A percentile compares a stretch with the other conserved stretches of the same genome.
Evolutionary conservation across 331 rosid species (phyloP).

Genomic region (Cucumis variabilis): DNA sequence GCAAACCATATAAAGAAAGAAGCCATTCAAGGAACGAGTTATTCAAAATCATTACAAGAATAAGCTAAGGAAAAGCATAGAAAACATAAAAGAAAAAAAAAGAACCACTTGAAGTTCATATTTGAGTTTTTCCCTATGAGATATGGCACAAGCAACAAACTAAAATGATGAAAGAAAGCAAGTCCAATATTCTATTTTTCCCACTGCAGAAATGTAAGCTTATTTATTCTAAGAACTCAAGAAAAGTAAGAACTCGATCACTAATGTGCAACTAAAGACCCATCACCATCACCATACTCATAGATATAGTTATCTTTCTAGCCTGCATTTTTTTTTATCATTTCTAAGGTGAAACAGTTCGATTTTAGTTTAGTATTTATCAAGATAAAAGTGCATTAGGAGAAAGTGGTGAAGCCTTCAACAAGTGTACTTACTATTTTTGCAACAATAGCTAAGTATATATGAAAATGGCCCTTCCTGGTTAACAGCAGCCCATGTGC

Average conservation of each 20-base stretch:
- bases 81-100: too few relatives aligned
- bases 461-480: conserved; percentile 90
- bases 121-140: too few relatives aligned
- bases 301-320: conserved; percentile 40
- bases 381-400: background rate
- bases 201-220: too few relatives aligned
- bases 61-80: background rate
- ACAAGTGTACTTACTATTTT: conserved; percentile 60
- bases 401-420: conserved; percentile 10
- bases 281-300: conserved; percentile 52
- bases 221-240: too few relatives aligned
- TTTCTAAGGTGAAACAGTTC: conserved; percentile 22
- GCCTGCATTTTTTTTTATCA: conserved; percentile 46
- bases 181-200: too few relatives aligned
- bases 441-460: conserved; percentile 78
- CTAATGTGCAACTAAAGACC: too few relatives aligned
- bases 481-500: conserved; percentile 83
- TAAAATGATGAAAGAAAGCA: too few relatives aligned
- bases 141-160: too few relatives aligned
- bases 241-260: too few relatives aligned
- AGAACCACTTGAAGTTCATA: too few relatives aligned
- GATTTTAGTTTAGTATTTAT: background rate
- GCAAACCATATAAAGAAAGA: background rate
- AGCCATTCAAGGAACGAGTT: background rate
- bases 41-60: background rate